Base-by-base conservation (phyloP, 768 basidiomycete genomes). In the Rubroboletus satanas region DNA sequence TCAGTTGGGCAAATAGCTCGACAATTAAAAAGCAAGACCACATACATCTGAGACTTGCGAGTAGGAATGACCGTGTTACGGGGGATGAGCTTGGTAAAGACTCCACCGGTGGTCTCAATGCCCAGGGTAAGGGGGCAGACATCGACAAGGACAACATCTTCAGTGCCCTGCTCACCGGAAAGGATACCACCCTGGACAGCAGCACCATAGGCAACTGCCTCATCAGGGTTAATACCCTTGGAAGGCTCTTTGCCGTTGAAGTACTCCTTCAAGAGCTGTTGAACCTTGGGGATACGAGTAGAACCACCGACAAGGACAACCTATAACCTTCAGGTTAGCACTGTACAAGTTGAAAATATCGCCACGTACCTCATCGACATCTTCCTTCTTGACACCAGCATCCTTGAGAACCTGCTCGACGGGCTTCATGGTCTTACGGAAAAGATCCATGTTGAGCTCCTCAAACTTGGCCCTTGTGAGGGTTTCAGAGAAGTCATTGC, bases 351-450 rank as follows among this genome's bases (percentile, higher is more conserved):
- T 0, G 2, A 18, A 26, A 0, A 23, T 7, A n/a, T 0, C 45
- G 42, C 37, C 26, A 71, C 77, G 38, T 43, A 88, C 89, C 77
- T 98, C 95, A 60, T 95, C 84, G 49, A 99, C 76, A 60, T 93
- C 89, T 65, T 98, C 96, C 83, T 98, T 99, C 85, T 95, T 96
- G 71, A 98, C 88, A 64, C 88, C 88, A 60, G 96, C 90, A 67
- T 98, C 96, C 85, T 97, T 97, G 65, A 98, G 79, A 21, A 98
- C 96, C 74, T 98, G 96, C 74, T 98, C 95, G 58, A 98, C 96
- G 59, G 96, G 96, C 80, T 95, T 95, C 92, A 98, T 93, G 33
- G 96, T 99, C 84, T 96, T 96, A 68, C 96, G 83, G 90, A 99
- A 99, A 49, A 98, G 84, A 67, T 99, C 96, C 79, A 97, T 88